Conservation (phyloP, 352 stramenopile species). For the Peronosclerospora sorghi region DNA sequence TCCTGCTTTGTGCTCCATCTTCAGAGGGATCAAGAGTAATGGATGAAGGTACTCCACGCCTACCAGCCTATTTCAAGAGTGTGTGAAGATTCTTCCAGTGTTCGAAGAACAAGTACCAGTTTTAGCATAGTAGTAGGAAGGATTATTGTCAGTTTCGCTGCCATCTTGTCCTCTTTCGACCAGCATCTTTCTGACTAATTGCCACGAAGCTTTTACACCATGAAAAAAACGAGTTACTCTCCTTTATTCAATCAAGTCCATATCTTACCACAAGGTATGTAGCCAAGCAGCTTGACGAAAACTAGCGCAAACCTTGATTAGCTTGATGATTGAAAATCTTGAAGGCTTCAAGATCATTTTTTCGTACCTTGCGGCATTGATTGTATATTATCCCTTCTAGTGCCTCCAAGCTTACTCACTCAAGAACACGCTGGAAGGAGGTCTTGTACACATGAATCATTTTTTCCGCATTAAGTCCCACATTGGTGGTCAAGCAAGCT, state of each 20-base stretch:
- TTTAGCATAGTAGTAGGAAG: slow-evolving; percentile 28
- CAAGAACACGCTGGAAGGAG: slow-evolving; percentile 17
- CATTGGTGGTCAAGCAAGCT: slow-evolving; percentile 26
- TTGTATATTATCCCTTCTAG: slow-evolving; percentile 38
- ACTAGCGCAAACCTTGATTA: slow-evolving; percentile 38
- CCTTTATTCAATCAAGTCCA: not conserved
- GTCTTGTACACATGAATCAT: slow-evolving; percentile 20
- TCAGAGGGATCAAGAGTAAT: not conserved
- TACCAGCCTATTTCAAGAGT: slow-evolving; percentile 9
- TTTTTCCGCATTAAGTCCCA: slow-evolving; percentile 40
- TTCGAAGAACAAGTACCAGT: slow-evolving; percentile 19
- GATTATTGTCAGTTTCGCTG: slow-evolving; percentile 13
- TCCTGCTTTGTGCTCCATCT: not conserved
- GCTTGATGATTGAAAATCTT: slow-evolving; percentile 24
- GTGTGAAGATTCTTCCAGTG: slow-evolving; percentile 28
- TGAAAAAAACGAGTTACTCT: not conserved
- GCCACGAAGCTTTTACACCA: slow-evolving; percentile 10
- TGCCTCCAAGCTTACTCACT: slow-evolving; percentile 27
- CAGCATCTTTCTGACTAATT: slow-evolving; percentile 10
- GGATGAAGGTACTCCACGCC: not conserved
- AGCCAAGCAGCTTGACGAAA: slow-evolving; percentile 54
- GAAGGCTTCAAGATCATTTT: slow-evolving; percentile 40
- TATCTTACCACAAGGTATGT: slow-evolving; percentile 42
- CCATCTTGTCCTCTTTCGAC: slow-evolving; percentile 3
- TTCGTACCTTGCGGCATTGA: slow-evolving; percentile 27